phyloP scores from a whole-genome alignment of 148 eudicot genomes.

The Spergularia marina region DNA sequence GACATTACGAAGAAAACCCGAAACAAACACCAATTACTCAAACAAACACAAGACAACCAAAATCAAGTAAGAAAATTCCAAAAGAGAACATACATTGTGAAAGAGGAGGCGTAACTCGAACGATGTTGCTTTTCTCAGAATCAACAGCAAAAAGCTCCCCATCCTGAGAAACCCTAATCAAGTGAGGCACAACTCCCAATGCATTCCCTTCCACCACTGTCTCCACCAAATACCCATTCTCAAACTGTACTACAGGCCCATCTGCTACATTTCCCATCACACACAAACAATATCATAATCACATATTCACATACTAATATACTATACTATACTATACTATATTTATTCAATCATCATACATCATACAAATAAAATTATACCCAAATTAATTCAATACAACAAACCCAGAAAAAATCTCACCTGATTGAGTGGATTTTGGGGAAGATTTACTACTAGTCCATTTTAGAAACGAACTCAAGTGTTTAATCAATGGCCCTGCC shows the following conservation, averaged over 20 bases:
- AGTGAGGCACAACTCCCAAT: constrained; percentile 78
- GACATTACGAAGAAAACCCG: neutral
- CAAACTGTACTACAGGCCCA: constrained; percentile 82
- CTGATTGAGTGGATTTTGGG: constrained; percentile 69
- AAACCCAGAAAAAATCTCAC: constrained; percentile 26
- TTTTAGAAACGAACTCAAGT: constrained; percentile 63
- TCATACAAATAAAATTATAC: neutral
- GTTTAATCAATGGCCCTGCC: constrained; percentile 73
- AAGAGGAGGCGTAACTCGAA: constrained; percentile 84
- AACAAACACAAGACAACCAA: constrained; percentile 1
- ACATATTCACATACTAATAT: no score
- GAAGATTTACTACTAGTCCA: constrained; percentile 56
- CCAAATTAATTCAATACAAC: neutral
- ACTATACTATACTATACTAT: neutral
- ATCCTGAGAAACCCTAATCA: constrained; percentile 75
- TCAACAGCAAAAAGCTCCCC: constrained; percentile 98
- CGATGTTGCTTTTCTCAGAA: constrained; percentile 79
- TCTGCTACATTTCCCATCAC: constrained; percentile 35
- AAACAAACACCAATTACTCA: constrained; percentile 15
- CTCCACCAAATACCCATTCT: constrained; percentile 86
- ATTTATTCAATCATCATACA: neutral
- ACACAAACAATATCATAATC: constrained; percentile 13
- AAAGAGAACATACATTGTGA: constrained; percentile 67
- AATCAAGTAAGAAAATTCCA: neutral
- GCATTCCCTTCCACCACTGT: constrained; percentile 93